Conservation (phyloP, 495 filamentous ascomycete genomes). For the Hyaloscypha variabilis region DNA sequence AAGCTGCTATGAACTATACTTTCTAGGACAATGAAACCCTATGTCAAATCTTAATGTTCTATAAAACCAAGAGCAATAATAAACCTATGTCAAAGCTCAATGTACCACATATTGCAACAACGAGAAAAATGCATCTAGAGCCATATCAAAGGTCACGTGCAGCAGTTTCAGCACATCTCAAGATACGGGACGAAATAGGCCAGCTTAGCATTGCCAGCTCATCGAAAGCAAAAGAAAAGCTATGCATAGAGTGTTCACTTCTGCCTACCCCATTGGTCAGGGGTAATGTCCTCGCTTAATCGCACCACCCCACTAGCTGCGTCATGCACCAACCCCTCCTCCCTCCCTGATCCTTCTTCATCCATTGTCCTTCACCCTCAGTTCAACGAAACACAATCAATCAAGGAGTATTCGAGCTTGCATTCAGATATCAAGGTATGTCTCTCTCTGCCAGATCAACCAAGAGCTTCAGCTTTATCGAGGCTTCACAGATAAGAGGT, state of each 20-base stretch:
- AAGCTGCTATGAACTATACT: not conserved
- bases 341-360: not conserved
- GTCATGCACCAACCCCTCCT: not conserved
- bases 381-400: not conserved
- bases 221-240: not conserved
- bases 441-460: not conserved
- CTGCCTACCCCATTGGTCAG: not conserved
- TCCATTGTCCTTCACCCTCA: not conserved
- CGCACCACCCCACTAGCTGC: not conserved
- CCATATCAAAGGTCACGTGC: too few relatives aligned
- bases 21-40: too few relatives aligned
- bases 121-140: too few relatives aligned
- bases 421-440: not conserved
- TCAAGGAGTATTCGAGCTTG: not conserved
- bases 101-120: too few relatives aligned
- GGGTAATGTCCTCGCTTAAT: too few relatives aligned
- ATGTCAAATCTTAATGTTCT: too few relatives aligned
- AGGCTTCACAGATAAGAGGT: not conserved
- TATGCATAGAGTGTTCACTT: too few relatives aligned
- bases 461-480: not conserved
- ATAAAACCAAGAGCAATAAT: too few relatives aligned
- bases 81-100: too few relatives aligned
- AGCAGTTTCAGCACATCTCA: too few relatives aligned
- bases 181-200: too few relatives aligned
- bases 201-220: not conserved